Conservation (phyloP, 495 filamentous ascomycete species). For the Tuber borchii region DNA sequence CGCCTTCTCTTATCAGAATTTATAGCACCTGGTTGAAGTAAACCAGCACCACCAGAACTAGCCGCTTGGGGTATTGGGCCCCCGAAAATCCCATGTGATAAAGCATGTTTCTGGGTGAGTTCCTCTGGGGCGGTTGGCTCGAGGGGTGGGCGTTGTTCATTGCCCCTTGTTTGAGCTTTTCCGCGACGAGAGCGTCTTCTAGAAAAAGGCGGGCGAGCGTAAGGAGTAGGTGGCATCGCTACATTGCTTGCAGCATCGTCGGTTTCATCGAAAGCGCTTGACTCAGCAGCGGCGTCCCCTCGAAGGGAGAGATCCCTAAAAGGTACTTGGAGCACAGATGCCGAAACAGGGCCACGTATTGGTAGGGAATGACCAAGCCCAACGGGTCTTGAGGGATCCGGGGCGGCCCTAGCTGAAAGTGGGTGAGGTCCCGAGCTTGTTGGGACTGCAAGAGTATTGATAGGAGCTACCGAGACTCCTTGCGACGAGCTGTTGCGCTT, state of each 20-base stretch:
- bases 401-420: constrained; percentile 15
- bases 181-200: constrained; percentile 35
- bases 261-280: constrained; percentile 40
- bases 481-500: constrained; percentile 26
- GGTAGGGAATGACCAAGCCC: constrained; percentile 12
- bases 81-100: constrained; percentile 37
- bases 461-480: constrained; percentile 7
- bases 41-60: constrained; percentile 6
- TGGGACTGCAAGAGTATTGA: constrained; percentile 19
- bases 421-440: background rate
- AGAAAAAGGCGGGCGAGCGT: constrained; percentile 17
- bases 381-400: constrained; percentile 13
- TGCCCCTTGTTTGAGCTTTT: constrained; percentile 27
- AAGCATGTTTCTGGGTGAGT: constrained; percentile 32
- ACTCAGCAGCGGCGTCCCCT: constrained; percentile 29
- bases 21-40: constrained; percentile 36
- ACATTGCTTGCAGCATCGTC: constrained; percentile 33
- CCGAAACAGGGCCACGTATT: constrained; percentile 12
- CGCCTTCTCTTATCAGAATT: constrained; percentile 47
- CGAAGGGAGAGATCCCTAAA: constrained; percentile 25
- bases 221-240: constrained; percentile 23
- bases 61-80: constrained; percentile 32
- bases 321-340: constrained; percentile 11
- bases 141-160: constrained; percentile 24
- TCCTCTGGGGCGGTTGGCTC: constrained; percentile 19